Evolutionary conservation across 768 basidiomycete genomes (phyloP).

Genomic region (Trichaptum fuscoviolaceum): DNA sequence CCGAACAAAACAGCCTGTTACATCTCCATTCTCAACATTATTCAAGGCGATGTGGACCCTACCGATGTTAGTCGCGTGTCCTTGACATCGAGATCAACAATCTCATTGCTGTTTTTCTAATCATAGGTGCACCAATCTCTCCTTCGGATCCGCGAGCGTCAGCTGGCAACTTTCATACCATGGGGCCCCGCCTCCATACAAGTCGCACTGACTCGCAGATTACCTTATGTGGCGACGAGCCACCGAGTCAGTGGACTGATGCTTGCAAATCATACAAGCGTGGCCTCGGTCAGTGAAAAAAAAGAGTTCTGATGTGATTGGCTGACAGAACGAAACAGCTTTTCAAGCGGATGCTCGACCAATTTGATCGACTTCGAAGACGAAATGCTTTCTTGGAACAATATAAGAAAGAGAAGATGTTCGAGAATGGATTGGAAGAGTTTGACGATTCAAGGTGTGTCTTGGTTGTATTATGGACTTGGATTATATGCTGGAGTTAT

Average conservation of each 20-base stretch:
- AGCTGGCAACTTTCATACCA: constrained; percentile 96
- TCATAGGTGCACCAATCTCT: constrained; percentile 92
- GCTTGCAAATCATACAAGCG: constrained; percentile 99
- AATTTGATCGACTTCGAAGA: constrained; percentile 83
- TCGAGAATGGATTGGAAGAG: constrained; percentile 88
- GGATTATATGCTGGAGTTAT: not conserved
- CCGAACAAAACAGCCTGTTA: constrained; percentile 92
- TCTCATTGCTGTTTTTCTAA: not conserved
- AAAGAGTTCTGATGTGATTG: constrained; percentile 6
- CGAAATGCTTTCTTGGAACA: constrained; percentile 95
- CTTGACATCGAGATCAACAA: constrained; percentile 3
- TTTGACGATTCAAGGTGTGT: constrained; percentile 94
- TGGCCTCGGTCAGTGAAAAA: constrained; percentile 69
- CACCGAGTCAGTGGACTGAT: constrained; percentile 97
- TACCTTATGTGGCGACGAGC: constrained; percentile 81
- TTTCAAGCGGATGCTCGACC: constrained; percentile 93
- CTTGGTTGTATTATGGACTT: not conserved
- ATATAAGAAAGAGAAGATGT: constrained; percentile 96
- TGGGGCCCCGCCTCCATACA: constrained; percentile 99
- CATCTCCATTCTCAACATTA: constrained; percentile 97
- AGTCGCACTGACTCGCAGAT: constrained; percentile 88
- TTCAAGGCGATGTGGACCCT: constrained; percentile 97
- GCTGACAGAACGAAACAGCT: constrained; percentile 42
- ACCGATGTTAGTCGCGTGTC: constrained; percentile 64
- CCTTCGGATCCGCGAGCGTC: constrained; percentile 92